These are phyloP conservation scores for Rubia tinctorum DNA, from an alignment of 305 asterid genomes.

Conservation along the genomic window DNA sequence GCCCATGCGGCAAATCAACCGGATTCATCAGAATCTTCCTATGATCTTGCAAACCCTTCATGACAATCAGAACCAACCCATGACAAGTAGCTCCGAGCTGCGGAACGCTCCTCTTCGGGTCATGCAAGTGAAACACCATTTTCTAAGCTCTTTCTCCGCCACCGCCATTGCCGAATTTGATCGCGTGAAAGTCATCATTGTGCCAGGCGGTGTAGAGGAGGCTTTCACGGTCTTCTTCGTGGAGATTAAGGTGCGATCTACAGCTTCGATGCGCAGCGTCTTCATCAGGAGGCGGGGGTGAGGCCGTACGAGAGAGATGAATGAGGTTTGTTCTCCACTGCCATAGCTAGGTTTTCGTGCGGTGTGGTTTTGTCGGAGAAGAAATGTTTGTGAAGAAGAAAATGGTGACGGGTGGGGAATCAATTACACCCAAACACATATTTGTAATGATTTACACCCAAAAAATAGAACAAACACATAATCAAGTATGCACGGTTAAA, in stretches of 20 bases:
- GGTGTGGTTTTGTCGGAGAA: too few relatives aligned
- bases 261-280: conserved; percentile 32
- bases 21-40: conserved; percentile 35
- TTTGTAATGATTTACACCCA: too few relatives aligned
- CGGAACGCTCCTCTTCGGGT: neutral
- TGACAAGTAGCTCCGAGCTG: conserved; percentile 37
- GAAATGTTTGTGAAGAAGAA: too few relatives aligned
- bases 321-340: too few relatives aligned
- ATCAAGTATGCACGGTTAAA: too few relatives aligned
- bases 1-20: conserved; percentile 15
- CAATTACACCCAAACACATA: too few relatives aligned
- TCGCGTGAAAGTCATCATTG: neutral
- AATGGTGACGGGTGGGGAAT: too few relatives aligned
- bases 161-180: too few relatives aligned
- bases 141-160: neutral
- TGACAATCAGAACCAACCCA: conserved; percentile 33
- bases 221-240: neutral
- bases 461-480: too few relatives aligned
- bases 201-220: conserved; percentile 6
- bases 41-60: neutral
- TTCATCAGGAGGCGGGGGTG: conserved; percentile 33
- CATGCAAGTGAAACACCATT: neutral
- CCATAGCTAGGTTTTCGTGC: too few relatives aligned
- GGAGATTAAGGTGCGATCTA: conserved; percentile 26
- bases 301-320: too few relatives aligned